Evolutionary conservation across 164 flowering plant genomes (phyloP).

Genomic region (Annona squamosa): DNA sequence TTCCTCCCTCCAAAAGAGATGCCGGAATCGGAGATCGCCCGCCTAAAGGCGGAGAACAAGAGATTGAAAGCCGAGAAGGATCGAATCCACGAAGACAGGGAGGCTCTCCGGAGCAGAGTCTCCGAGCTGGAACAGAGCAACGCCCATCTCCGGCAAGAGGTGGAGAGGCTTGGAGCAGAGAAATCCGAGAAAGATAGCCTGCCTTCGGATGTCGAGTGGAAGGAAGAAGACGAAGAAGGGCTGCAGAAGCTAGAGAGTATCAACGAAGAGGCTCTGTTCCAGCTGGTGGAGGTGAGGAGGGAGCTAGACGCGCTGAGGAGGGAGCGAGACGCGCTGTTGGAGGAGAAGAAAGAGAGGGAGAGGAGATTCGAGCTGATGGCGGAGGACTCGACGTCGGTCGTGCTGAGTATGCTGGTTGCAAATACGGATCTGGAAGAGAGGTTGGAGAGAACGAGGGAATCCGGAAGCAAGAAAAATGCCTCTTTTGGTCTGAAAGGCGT

Average conservation of each 20-base stretch:
- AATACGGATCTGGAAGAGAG: background rate
- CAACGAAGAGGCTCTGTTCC: background rate
- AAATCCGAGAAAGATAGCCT: background rate
- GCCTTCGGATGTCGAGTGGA: background rate
- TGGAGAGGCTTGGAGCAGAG: background rate
- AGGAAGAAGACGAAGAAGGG: background rate
- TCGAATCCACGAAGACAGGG: background rate
- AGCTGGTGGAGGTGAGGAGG: background rate
- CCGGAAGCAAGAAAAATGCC: background rate
- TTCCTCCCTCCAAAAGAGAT: background rate
- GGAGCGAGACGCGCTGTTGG: background rate
- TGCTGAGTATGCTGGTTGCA: background rate
- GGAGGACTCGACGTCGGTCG: background rate
- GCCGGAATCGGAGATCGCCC: background rate
- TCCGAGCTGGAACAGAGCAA: background rate
- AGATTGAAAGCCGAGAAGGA: background rate
- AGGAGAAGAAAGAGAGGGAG: background rate
- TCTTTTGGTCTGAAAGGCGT: background rate
- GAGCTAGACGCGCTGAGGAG: slow-evolving; percentile 1
- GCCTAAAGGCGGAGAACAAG: background rate
- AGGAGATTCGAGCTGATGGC: background rate
- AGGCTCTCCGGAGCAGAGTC: background rate
- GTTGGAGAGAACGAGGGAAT: background rate
- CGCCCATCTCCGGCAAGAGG: background rate
- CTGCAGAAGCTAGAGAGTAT: background rate